Evolutionary conservation across 176 grass and related monocot species (phyloP), one percentile per base, ranked within the genome.

Genomic region (Carex kokanica): DNA sequence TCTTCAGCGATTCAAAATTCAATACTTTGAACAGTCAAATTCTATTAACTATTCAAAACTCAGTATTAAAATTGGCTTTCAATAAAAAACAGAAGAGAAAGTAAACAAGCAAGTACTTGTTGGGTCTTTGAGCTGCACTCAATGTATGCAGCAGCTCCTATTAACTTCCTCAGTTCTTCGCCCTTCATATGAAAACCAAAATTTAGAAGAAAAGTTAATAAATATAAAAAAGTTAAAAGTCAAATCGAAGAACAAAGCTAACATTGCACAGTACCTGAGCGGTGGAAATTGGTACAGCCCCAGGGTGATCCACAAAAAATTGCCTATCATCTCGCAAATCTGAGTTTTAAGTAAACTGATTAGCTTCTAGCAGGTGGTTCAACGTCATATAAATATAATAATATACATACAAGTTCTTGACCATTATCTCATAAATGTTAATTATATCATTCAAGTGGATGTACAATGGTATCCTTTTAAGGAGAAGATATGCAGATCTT

Each of bases 61-160:
- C 23, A 78, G 73, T 56, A 55, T 56, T 56, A 29, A 32, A 2
- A 29, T 29, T 65, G 21, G 24, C 17, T 68, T 18, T 49, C 47
- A 65, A 82, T 65, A 55, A 24, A 86, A 53, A 12, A 16, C 32
- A 34, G 32, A 78, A 21, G 6, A 25, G 18, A 63, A 15, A 5
- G 36, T 29, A 51, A 43, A n/a, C 32, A 16, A 60, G 73, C 18
- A 34, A 69, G 11, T 88, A 94, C 92, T 91, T 91, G 89, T 87
- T 94, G 92, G 25, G 92, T 94, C 79, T 94, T 94, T 36, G 90
- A 92, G 72, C 81, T 92, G 88, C 93, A 91, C 49, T 94, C 92
- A 16, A 91, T 90, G 80, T 94, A 94, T 38, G 89, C 80, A 18
- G 85, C 81, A 78, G 92, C 92, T 0, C 87, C 92, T 38, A 94